These are phyloP conservation scores for Fusarium torulosum DNA, from an alignment of 2,329 filamentous ascomycete genomes.

Conservation along the genomic window DNA sequence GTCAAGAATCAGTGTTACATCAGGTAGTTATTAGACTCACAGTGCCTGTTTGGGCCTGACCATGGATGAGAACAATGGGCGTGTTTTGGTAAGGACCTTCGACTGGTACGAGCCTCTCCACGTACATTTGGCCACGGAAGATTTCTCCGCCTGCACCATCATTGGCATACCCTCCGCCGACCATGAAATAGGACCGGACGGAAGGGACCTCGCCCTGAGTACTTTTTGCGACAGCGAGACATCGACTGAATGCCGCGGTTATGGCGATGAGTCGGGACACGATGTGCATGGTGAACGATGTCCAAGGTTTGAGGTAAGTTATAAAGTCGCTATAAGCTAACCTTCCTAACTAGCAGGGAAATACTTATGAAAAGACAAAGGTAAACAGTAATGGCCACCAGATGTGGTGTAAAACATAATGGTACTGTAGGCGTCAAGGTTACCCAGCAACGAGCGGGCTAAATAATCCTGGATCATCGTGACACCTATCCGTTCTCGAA, in stretches of 20 bases:
- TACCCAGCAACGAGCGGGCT: no score
- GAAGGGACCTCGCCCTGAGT: constrained; percentile 20
- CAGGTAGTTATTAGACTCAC: constrained; percentile 1
- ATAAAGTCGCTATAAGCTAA: no score
- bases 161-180: constrained; percentile 36
- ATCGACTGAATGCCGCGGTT: background rate
- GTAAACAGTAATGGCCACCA: no score
- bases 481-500: no score
- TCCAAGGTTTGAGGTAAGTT: no score
- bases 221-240: background rate
- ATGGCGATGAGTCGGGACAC: constrained; percentile 1
- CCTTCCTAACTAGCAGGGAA: no score
- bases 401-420: no score
- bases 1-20: background rate
- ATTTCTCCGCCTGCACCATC: constrained; percentile 39
- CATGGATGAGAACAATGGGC: constrained; percentile 41
- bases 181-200: constrained; percentile 36
- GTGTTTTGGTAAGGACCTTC: constrained; percentile 8
- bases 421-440: no score
- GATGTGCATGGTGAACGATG: constrained; percentile 3
- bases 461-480: no score
- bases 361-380: no score
- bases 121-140: constrained; percentile 44
- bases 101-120: constrained; percentile 36
- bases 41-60: constrained; percentile 41